Evolutionary conservation across 2,329 filamentous ascomycete genomes (phyloP).

Genomic region (Epichloe bromicola): DNA sequence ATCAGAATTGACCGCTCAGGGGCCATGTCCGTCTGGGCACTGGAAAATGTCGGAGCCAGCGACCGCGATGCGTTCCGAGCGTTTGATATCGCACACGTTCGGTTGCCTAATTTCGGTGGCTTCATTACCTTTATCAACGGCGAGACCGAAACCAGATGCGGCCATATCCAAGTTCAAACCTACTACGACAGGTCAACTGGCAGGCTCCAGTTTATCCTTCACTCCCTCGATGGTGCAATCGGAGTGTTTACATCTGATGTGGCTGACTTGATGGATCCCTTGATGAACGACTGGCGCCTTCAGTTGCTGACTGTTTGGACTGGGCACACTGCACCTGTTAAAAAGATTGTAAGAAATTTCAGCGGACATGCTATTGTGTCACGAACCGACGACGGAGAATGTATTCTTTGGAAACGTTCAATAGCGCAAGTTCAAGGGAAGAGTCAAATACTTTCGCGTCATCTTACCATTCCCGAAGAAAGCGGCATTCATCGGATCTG

Average conservation of each 20-base stretch:
- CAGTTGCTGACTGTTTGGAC: slow-evolving; percentile 59
- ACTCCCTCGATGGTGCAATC: slow-evolving; percentile 76
- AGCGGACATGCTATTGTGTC: slow-evolving; percentile 72
- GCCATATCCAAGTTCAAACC: slow-evolving; percentile 55
- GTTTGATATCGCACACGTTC: slow-evolving; percentile 77
- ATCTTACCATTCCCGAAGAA: slow-evolving; percentile 53
- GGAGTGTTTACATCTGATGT: slow-evolving; percentile 70
- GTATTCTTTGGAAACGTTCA: slow-evolving; percentile 67
- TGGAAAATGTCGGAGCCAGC: slow-evolving; percentile 73
- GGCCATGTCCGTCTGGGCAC: slow-evolving; percentile 80
- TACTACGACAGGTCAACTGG: slow-evolving; percentile 57
- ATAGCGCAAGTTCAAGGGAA: slow-evolving; percentile 21
- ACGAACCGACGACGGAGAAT: slow-evolving; percentile 64
- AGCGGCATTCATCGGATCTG: slow-evolving; percentile 71
- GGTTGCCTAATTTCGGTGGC: slow-evolving; percentile 40
- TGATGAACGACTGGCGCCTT: slow-evolving; percentile 46
- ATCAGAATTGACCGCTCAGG: slow-evolving; percentile 74
- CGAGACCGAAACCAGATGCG: slow-evolving; percentile 6
- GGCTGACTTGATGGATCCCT: slow-evolving; percentile 67
- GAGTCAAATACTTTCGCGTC: slow-evolving; percentile 40
- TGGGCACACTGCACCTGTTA: slow-evolving; percentile 67
- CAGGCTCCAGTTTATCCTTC: slow-evolving; percentile 59
- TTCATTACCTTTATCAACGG: slow-evolving; percentile 20
- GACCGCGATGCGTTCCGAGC: slow-evolving; percentile 51
- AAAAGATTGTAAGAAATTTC: slow-evolving; percentile 77